These are phyloP conservation scores for Pseudoturritis turrita DNA, from an alignment of 345 rosid genomes.

Conservation along the genomic window DNA sequence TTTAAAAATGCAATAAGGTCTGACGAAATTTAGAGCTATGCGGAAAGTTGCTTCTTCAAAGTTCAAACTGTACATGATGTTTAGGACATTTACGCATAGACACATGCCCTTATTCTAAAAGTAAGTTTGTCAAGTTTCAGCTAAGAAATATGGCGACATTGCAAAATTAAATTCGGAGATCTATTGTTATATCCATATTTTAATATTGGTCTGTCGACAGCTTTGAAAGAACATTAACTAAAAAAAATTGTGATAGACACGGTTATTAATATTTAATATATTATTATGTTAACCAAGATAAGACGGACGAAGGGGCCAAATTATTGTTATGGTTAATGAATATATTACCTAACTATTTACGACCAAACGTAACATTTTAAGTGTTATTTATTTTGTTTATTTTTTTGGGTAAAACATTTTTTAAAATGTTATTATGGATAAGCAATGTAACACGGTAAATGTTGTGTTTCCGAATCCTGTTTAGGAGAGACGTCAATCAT, in stretches of 20 bases:
- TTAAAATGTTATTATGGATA: too few relatives aligned
- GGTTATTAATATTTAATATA: too few relatives aligned
- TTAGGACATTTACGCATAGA: background rate
- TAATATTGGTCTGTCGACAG: background rate
- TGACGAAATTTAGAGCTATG: background rate
- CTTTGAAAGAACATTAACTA: background rate
- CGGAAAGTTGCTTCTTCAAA: background rate
- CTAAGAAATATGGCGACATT: constrained; percentile 4
- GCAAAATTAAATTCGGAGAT: background rate
- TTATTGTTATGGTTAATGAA: background rate
- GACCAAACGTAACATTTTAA: background rate
- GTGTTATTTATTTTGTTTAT: too few relatives aligned
- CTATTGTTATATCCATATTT: background rate
- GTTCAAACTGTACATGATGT: background rate
- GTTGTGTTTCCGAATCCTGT: too few relatives aligned
- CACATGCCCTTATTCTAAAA: background rate
- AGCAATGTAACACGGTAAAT: background rate
- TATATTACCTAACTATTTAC: background rate
- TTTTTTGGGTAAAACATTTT: too few relatives aligned
- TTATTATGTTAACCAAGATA: background rate
- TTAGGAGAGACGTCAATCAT: too few relatives aligned
- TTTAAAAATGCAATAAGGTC: too few relatives aligned
- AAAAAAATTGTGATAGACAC: background rate
- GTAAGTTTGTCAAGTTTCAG: background rate
- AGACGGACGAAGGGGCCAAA: background rate